Evolutionary conservation across 139 green algal genomes (phyloP).

Genomic region (Coelastrella sp.): DNA sequence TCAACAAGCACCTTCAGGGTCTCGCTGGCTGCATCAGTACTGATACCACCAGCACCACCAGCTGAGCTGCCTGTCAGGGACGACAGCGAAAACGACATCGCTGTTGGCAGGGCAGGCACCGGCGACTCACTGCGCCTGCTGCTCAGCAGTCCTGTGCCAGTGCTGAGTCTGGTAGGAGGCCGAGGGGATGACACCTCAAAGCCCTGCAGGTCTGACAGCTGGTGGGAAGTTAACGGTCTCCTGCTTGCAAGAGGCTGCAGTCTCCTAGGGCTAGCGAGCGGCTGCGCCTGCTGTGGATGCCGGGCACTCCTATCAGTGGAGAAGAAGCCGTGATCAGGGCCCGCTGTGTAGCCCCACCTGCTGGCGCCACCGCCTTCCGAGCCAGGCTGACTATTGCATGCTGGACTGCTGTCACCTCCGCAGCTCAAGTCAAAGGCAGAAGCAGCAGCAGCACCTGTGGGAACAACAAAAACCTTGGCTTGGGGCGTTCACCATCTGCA

Average conservation of each 20-base stretch:
- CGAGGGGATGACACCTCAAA: background rate
- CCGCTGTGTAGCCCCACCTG: background rate
- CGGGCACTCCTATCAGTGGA: too few relatives aligned
- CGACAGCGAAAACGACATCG: background rate
- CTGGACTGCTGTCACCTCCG: background rate
- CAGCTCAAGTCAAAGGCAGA: background rate
- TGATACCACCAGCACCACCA: background rate
- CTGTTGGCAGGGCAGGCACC: too few relatives aligned
- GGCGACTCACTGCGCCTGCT: background rate
- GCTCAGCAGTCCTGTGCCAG: background rate
- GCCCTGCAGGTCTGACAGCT: too few relatives aligned
- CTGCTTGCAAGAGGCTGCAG: background rate
- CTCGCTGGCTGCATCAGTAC: too few relatives aligned
- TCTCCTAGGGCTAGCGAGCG: background rate
- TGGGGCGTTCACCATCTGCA: too few relatives aligned
- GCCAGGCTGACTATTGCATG: background rate
- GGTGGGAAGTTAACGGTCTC: background rate
- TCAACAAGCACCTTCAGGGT: conserved; percentile 31
- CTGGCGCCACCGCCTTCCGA: background rate
- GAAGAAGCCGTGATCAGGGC: too few relatives aligned
- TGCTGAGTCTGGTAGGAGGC: background rate
- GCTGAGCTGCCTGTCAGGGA: background rate
- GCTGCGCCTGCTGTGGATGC: background rate
- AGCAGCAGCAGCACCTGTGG: too few relatives aligned
- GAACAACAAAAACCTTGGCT: too few relatives aligned